These are phyloP conservation scores for Amphicarpaea edgeworthii DNA, from an alignment of 306 rosid genomes.

Conservation along the genomic window DNA sequence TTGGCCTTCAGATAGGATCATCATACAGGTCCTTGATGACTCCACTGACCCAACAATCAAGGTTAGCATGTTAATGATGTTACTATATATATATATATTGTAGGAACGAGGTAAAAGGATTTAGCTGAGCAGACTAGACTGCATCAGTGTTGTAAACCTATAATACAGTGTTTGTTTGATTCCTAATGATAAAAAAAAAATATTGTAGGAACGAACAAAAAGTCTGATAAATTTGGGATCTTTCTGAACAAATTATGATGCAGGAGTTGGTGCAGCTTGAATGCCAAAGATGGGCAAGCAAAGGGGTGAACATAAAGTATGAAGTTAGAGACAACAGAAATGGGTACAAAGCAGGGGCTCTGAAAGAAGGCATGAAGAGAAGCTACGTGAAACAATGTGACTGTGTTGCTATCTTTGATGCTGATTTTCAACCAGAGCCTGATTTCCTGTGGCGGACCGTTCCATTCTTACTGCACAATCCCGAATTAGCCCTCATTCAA, in stretches of 20 bases:
- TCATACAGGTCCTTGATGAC: conserved; percentile 91
- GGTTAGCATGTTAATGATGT: conserved; percentile 43
- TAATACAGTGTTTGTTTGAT: too few relatives aligned
- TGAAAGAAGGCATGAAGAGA: conserved; percentile 87
- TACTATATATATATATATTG: too few relatives aligned
- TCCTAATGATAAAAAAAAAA: too few relatives aligned
- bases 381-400: conserved; percentile 83
- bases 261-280: conserved; percentile 90
- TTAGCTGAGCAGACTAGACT: too few relatives aligned
- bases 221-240: too few relatives aligned
- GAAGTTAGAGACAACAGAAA: conserved; percentile 87
- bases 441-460: conserved; percentile 84
- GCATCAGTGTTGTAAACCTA: too few relatives aligned
- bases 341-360: conserved; percentile 96
- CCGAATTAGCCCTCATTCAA: conserved; percentile 79
- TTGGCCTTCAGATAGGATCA: conserved; percentile 94
- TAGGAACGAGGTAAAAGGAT: too few relatives aligned
- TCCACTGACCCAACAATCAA: conserved; percentile 86
- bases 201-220: too few relatives aligned
- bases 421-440: conserved; percentile 95
- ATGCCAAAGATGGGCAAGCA: conserved; percentile 95
- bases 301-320: conserved; percentile 88
- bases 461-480: conserved; percentile 83
- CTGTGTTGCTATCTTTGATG: conserved; percentile 87
- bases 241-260: conserved; percentile 25